Percentiles rank a stretch among this genome's conserved stretches.
Evolutionary conservation across 1,284 basidiomycete species (phyloP).

Genomic region (Bjerkandera adusta): DNA sequence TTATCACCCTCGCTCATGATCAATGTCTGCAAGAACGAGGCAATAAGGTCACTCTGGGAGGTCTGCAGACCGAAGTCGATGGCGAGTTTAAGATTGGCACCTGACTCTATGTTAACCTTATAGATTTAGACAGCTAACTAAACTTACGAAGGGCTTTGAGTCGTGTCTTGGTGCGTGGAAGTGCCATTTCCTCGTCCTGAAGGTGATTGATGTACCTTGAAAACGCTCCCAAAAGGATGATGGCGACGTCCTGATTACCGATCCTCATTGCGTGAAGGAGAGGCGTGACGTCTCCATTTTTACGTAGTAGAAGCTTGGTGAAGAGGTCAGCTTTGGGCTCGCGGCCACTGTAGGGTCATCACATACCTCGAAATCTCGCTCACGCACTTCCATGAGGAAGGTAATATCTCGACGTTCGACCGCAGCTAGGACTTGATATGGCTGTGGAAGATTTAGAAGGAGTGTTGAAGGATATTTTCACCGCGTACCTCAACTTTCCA

Average conservation of each 20-base stretch:
- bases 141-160: constrained; percentile 71
- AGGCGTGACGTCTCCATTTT: constrained; percentile 72
- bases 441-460: constrained; percentile 37
- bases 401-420: constrained; percentile 71
- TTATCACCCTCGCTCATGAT: constrained; percentile 86
- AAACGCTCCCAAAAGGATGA: constrained; percentile 75
- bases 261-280: constrained; percentile 81
- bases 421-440: constrained; percentile 72
- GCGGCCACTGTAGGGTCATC: constrained; percentile 5
- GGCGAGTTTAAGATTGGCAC: constrained; percentile 76
- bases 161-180: constrained; percentile 59
- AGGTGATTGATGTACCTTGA: constrained; percentile 80
- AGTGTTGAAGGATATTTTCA: neutral
- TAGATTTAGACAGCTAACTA: neutral
- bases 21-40: constrained; percentile 79
- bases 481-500: constrained; percentile 62
- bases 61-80: constrained; percentile 79
- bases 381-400: constrained; percentile 77
- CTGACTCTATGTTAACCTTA: constrained; percentile 34
- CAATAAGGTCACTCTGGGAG: constrained; percentile 74
- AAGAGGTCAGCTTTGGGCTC: constrained; percentile 4
- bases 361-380: constrained; percentile 69
- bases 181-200: constrained; percentile 64
- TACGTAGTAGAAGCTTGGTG: constrained; percentile 65
- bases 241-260: constrained; percentile 74